Evolutionary conservation across 192 early-diverging fungal species (phyloP).

Genomic region (Entomortierella parvispora): DNA sequence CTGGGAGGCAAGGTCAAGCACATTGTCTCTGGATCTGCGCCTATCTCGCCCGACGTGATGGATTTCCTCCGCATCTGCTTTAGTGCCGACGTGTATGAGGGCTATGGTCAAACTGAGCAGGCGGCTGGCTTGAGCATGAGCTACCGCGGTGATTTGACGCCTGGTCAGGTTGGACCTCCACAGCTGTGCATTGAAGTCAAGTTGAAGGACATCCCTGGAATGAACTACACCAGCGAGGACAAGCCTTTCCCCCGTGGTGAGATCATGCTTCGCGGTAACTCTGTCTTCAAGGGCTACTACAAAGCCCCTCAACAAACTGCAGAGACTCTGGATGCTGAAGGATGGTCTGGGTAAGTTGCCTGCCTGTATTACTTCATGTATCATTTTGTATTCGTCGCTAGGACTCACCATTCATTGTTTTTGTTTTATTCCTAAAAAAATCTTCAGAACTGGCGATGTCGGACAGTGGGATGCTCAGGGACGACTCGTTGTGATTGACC

Average conservation of each 20-base stretch:
- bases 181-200: slow-evolving; percentile 80
- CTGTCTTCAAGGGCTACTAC: slow-evolving; percentile 84
- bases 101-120: slow-evolving; percentile 91
- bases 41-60: slow-evolving; percentile 82
- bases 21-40: slow-evolving; percentile 87
- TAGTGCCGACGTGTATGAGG: slow-evolving; percentile 79
- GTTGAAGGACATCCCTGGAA: slow-evolving; percentile 86
- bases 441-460: slow-evolving; percentile 81
- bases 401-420: neutral
- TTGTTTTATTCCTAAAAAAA: neutral
- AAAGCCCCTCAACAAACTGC: slow-evolving; percentile 84
- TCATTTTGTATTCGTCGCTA: neutral
- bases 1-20: slow-evolving; percentile 84
- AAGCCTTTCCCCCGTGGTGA: slow-evolving; percentile 90
- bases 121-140: slow-evolving; percentile 57
- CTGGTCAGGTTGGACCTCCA: slow-evolving; percentile 80
- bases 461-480: slow-evolving; percentile 80
- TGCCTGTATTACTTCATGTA: neutral
- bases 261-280: slow-evolving; percentile 82
- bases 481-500: slow-evolving; percentile 83
- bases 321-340: slow-evolving; percentile 71
- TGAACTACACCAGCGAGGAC: slow-evolving; percentile 86
- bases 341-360: slow-evolving; percentile 16
- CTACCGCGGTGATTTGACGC: slow-evolving; percentile 21
- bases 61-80: slow-evolving; percentile 90